Evolutionary conservation across 352 stramenopile species (phyloP).

Genomic region (Globisporangium carolinianum): DNA sequence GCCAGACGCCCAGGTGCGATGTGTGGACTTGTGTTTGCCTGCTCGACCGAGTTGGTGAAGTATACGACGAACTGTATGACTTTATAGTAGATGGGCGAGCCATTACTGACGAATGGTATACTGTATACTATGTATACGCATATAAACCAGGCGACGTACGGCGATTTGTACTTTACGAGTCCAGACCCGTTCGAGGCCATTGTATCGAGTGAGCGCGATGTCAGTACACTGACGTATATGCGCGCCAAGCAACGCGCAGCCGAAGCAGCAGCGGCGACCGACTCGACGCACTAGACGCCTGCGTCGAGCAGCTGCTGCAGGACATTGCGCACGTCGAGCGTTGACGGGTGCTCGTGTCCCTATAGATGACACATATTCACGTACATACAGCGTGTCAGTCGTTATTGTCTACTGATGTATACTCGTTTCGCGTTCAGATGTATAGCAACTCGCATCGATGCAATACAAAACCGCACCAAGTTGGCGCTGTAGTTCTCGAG

Average conservation of each 20-base stretch:
- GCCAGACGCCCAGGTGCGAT: slow-evolving; percentile 28
- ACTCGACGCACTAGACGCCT: slow-evolving; percentile 17
- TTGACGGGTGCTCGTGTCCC: slow-evolving; percentile 52
- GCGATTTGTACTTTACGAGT: slow-evolving; percentile 56
- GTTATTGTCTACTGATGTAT: too few species aligned
- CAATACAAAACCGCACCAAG: too few species aligned
- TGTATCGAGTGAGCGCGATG: slow-evolving; percentile 37
- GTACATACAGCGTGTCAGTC: too few species aligned
- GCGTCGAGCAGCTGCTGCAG: slow-evolving; percentile 43
- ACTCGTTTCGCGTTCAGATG: too few species aligned
- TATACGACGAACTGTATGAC: neutral
- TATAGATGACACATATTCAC: too few species aligned
- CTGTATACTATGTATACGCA: slow-evolving; percentile 21
- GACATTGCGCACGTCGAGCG: slow-evolving; percentile 44
- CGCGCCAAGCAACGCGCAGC: slow-evolving; percentile 7
- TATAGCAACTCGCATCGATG: too few species aligned
- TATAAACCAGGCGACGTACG: too few species aligned
- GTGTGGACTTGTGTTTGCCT: neutral
- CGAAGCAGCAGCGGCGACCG: neutral
- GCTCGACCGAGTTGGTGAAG: neutral
- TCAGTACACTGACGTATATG: slow-evolving; percentile 60
- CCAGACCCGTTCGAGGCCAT: slow-evolving; percentile 62
- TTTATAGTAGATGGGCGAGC: neutral
- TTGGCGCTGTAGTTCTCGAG: slow-evolving; percentile 50
- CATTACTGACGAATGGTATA: too few species aligned